These are phyloP conservation scores for Jacaranda copaia DNA, from an alignment of 257 asterid species.

Conservation along the genomic window DNA sequence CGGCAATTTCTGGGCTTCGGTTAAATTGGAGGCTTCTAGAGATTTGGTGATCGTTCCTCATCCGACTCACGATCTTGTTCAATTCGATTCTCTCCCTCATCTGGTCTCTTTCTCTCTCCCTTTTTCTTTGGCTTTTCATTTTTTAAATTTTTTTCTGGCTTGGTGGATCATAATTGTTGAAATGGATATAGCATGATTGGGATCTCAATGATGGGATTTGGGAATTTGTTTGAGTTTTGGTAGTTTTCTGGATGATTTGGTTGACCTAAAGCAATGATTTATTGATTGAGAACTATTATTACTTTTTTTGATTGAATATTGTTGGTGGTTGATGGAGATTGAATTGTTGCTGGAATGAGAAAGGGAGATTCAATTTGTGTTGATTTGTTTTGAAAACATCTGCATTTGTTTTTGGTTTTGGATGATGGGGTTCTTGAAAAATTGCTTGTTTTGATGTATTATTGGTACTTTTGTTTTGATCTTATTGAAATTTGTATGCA, in stretches of 20 bases:
- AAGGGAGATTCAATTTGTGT: background rate
- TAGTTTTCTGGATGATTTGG: slow-evolving; percentile 24
- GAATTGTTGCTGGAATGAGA: background rate
- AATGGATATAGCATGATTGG: background rate
- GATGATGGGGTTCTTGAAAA: slow-evolving; percentile 20
- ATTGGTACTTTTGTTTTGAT: background rate
- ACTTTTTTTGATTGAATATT: too few species aligned
- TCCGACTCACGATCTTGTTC: slow-evolving; percentile 75
- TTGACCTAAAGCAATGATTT: slow-evolving; percentile 22
- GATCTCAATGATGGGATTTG: background rate
- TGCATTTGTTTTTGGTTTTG: background rate
- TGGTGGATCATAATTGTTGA: background rate
- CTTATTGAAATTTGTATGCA: background rate
- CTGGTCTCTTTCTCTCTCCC: slow-evolving; percentile 50
- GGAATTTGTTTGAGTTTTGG: background rate
- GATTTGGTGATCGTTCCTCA: slow-evolving; percentile 73
- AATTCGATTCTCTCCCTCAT: slow-evolving; percentile 68
- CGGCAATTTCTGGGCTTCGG: slow-evolving; percentile 84
- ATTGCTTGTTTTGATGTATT: background rate
- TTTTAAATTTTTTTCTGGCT: too few species aligned
- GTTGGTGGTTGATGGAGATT: background rate
- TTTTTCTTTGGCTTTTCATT: too few species aligned
- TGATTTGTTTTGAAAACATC: background rate
- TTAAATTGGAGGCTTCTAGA: slow-evolving; percentile 66
- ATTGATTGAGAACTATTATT: too few species aligned